Evolutionary conservation across 2,329 filamentous ascomycete genomes (phyloP).

Genomic region (Neofusicoccum sp.): DNA sequence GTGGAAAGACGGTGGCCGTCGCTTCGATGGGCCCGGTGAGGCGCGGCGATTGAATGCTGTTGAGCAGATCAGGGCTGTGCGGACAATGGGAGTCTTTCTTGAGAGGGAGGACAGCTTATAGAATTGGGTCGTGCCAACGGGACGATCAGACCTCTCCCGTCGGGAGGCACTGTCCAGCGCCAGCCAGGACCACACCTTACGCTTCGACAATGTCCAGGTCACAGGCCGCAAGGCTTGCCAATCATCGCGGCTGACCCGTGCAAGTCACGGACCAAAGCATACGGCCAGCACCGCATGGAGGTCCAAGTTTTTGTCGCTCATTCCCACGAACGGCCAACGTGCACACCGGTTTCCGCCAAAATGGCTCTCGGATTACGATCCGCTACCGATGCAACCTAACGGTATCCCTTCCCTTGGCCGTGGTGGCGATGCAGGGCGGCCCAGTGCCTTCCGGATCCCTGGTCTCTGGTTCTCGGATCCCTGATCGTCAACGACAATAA

Average conservation of each 20-base stretch:
- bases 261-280: not conserved
- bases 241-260: not conserved
- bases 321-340: not conserved
- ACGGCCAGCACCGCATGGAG: not conserved
- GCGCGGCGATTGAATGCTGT: not conserved
- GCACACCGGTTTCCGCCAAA: not conserved
- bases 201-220: not conserved
- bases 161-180: not conserved
- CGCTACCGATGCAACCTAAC: constrained; percentile 6
- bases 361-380: constrained; percentile 13
- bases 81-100: not conserved
- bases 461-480: constrained; percentile 10
- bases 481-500: constrained; percentile 2
- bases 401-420: constrained; percentile 3
- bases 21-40: not conserved
- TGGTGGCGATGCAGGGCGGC: constrained; percentile 1
- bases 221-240: not conserved
- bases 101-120: not conserved
- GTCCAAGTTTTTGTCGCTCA: constrained; percentile 2
- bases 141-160: not conserved
- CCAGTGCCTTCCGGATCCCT: not conserved
- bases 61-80: not conserved
- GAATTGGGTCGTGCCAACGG: not conserved
- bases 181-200: not conserved
- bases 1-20: not conserved